Evolutionary conservation across 768 basidiomycete species (phyloP).

Genomic region (Hygrophorus pudorinus): DNA sequence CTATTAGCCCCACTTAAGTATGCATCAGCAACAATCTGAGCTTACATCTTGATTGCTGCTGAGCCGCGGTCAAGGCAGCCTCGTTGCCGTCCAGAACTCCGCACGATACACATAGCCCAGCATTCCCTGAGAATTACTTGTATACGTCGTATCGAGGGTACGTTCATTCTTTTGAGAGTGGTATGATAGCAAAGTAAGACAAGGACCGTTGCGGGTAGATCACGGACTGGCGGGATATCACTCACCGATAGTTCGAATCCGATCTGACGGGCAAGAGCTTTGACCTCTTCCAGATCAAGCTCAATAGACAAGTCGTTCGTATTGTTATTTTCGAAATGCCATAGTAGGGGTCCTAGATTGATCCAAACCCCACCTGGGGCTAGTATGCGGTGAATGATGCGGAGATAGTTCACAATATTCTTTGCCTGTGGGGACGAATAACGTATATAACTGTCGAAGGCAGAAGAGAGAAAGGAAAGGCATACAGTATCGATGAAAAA

Average conservation of each 20-base stretch:
- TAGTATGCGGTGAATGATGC: slow-evolving; percentile 76
- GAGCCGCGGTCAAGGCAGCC: slow-evolving; percentile 10
- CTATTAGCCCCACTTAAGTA: too few species aligned
- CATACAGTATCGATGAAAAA: slow-evolving; percentile 93
- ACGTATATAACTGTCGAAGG: background rate
- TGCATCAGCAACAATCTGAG: too few species aligned
- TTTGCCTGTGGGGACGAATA: slow-evolving; percentile 52
- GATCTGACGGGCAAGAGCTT: slow-evolving; percentile 55
- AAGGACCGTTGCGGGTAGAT: background rate
- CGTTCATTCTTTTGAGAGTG: slow-evolving; percentile 54
- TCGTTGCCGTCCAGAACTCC: slow-evolving; percentile 73
- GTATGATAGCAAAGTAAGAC: background rate
- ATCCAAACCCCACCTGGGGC: slow-evolving; percentile 88
- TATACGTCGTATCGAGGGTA: slow-evolving; percentile 77
- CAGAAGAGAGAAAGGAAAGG: background rate
- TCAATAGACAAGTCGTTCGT: slow-evolving; percentile 79
- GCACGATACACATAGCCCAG: slow-evolving; percentile 78
- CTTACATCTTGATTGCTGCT: too few species aligned
- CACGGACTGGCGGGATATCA: slow-evolving; percentile 3
- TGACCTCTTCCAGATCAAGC: slow-evolving; percentile 84
- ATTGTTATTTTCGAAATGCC: slow-evolving; percentile 92
- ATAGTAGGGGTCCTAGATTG: slow-evolving; percentile 87
- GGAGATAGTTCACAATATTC: slow-evolving; percentile 84
- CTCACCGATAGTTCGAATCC: slow-evolving; percentile 79
- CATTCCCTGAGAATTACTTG: slow-evolving; percentile 73